Evolutionary conservation across 768 basidiomycete genomes (phyloP).

Genomic region (Pilatotrama ljubarskyi): DNA sequence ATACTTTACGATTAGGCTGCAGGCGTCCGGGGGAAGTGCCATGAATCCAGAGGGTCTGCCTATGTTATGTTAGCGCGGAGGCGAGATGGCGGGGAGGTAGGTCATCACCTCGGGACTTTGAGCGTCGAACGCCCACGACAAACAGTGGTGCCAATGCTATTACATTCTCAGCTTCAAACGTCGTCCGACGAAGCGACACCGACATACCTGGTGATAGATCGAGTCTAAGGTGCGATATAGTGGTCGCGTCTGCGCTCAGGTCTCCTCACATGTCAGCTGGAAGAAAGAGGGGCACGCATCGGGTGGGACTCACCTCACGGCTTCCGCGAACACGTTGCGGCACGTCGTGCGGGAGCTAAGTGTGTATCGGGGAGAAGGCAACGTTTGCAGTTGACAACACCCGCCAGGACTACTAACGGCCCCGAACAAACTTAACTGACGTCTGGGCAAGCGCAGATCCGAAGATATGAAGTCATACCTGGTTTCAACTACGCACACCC

Average conservation of each 20-base stretch:
- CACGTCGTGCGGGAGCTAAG: constrained; percentile 3
- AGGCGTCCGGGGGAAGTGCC: constrained; percentile 61
- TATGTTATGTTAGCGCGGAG: not conserved
- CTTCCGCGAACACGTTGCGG: not conserved
- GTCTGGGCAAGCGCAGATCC: not conserved
- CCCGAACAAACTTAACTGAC: not conserved
- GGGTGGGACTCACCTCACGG: not conserved
- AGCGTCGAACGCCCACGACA: not conserved
- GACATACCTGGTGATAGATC: not conserved
- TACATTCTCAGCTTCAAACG: not conserved
- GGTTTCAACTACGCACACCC: not conserved
- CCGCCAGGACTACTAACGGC: constrained; percentile 3
- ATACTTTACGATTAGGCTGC: constrained; percentile 55
- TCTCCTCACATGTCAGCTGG: not conserved
- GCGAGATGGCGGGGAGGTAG: not conserved
- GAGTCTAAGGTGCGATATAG: not conserved
- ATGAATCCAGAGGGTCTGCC: constrained; percentile 36
- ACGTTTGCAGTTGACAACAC: not conserved
- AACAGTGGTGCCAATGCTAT: not conserved
- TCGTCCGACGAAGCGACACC: not conserved
- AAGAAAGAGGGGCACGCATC: not conserved
- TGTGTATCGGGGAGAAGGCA: not conserved
- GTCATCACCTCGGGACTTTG: not conserved
- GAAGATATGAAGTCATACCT: constrained; percentile 18
- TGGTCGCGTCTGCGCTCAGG: not conserved